Base-by-base conservation (phyloP, 768 basidiomycete species). In the Amanita muscaria region DNA sequence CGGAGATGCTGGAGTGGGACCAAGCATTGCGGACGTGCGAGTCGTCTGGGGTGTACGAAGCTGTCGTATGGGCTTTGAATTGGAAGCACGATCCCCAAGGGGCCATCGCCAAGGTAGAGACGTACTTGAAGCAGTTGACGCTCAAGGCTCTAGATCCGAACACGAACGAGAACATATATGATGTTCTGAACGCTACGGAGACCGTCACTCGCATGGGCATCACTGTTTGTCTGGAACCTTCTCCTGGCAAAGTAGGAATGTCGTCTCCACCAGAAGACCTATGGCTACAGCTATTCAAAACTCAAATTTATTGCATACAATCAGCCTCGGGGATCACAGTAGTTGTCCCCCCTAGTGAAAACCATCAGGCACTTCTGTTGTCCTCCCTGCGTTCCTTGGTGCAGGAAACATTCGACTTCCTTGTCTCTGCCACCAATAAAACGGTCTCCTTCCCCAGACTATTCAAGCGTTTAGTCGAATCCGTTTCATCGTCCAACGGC, bases 391-490 rank as follows among this genome's bases (percentile, higher is more conserved):
- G 89, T 30, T 62, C 74, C 1, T 74, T 91, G 8, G 81, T 96
- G 7, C 91, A 93, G 57, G 76, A 77, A 40, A 91, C 89, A 0
- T 89, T 98, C 54, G 69, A 79, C 0, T 74, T 83, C 19, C 74
- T 99, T 37, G 81, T 97, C 15, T 83, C 89, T n/a, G 76, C 84
- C 37, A 83, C 83, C 36, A 79, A 84, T 0, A 76, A 76, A 12
- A 74, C 79, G 0, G 74, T 96, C 4, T 94, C 92, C 0, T 94
- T 99, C 59, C 93, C 96, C 18, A 77, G 79, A 15, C 68, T 99
- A 7, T 94, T 99, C 75, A 91, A 88, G 53, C 80, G 91, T 5
- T 74, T 98, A 3, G 88, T 97, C 31, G 82, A 90, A 52, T 76
- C 83, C 2, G 71, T 79, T 4, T 68, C 79, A 16, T 65, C 76